Evolutionary conservation across 169 alveolate genomes (phyloP).

Genomic region (Sarcocystis neurona): DNA sequence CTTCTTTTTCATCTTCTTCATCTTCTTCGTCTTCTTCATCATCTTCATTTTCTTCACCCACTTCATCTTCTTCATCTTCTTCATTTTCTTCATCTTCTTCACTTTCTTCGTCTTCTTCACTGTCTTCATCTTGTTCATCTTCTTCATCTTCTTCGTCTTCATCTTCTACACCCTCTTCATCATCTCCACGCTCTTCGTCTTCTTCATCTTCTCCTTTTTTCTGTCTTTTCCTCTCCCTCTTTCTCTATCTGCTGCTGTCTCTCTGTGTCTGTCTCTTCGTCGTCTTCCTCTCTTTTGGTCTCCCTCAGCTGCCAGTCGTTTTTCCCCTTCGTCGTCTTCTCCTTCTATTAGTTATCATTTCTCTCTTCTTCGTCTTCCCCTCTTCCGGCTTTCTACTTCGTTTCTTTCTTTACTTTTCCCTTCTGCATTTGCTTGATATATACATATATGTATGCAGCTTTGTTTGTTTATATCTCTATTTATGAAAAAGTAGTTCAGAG

Average conservation of each 20-base stretch:
- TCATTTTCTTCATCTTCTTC: too few species aligned
- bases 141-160: too few species aligned
- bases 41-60: too few species aligned
- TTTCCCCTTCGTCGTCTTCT: not conserved
- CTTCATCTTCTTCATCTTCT: too few species aligned
- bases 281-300: not conserved
- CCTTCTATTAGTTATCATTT: not conserved
- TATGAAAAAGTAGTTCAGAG: too few species aligned
- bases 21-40: too few species aligned
- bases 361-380: not conserved
- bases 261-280: not conserved
- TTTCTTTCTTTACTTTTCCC: not conserved
- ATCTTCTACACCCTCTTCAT: too few species aligned
- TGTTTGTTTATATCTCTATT: not conserved
- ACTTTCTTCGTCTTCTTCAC: too few species aligned
- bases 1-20: too few species aligned
- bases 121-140: too few species aligned
- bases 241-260: not conserved
- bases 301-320: not conserved
- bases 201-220: not conserved
- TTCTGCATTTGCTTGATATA: too few species aligned
- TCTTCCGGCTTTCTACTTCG: not conserved
- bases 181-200: too few species aligned
- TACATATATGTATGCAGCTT: not conserved
- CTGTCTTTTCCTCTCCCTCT: not conserved